phyloP scores from a whole-genome alignment of 1,284 basidiomycete genomes.

The Ceratobasidium sp. region DNA sequence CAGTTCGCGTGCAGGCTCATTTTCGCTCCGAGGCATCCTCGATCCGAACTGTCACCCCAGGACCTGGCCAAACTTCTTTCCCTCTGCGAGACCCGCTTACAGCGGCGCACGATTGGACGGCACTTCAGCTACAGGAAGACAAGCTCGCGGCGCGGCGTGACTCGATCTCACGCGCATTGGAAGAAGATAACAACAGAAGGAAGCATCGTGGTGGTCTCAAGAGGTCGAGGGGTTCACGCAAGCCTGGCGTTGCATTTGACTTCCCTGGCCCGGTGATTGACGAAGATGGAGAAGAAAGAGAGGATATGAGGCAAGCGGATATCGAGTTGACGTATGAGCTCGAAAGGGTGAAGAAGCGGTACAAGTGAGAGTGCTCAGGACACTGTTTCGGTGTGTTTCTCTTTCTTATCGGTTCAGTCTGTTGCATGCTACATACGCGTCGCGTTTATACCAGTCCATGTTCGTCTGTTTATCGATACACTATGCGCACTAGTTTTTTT shows the following conservation, averaged over 20 bases:
- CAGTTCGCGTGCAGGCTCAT: constrained; percentile 3
- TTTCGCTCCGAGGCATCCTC: constrained; percentile 39
- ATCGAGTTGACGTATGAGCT: constrained; percentile 38
- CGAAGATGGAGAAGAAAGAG: constrained; percentile 29
- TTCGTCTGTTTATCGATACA: constrained; percentile 31
- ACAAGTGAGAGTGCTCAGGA: constrained; percentile 31
- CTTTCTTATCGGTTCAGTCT: constrained; percentile 24
- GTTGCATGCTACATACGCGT: constrained; percentile 11
- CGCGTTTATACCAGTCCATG: constrained; percentile 20
- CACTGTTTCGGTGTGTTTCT: constrained; percentile 2
- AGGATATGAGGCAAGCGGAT: constrained; percentile 27
- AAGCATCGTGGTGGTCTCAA: constrained; percentile 20
- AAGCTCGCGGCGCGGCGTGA: constrained; percentile 20
- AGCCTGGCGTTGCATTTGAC: constrained; percentile 39
- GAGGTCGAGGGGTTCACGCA: constrained; percentile 22
- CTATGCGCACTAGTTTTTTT: constrained; percentile 19
- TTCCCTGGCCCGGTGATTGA: constrained; percentile 31
- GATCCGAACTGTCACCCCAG: constrained; percentile 34
- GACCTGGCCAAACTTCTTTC: constrained; percentile 23
- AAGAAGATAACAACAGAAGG: neutral
- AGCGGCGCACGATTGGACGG: constrained; percentile 28
- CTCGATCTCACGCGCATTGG: neutral
- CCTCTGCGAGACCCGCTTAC: constrained; percentile 21
- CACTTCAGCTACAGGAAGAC: constrained; percentile 24
- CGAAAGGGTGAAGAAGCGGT: constrained; percentile 37